phyloP scores from a whole-genome alignment of 2,329 filamentous ascomycete species.

The Botrytis fragariae region DNA sequence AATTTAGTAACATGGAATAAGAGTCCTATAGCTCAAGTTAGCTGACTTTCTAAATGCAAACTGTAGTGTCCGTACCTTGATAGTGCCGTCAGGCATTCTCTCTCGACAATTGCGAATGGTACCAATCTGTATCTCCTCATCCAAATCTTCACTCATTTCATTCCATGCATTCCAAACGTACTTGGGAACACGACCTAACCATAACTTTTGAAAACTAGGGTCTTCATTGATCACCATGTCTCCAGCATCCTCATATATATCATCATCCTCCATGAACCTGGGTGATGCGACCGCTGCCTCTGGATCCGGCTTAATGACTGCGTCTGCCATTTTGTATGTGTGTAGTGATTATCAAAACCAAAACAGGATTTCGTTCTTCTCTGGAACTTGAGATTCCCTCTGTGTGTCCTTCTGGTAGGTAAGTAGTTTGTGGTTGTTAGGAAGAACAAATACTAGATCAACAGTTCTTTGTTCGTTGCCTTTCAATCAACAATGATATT shows the following conservation, averaged over 20 bases:
- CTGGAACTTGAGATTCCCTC: background rate
- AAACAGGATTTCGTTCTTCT: background rate
- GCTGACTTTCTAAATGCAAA: background rate
- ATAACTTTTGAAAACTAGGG: conserved; percentile 47
- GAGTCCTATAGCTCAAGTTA: conserved; percentile 41
- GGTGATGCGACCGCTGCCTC: conserved; percentile 45
- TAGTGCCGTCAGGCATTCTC: conserved; percentile 51
- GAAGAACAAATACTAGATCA: conserved; percentile 2
- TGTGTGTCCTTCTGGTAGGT: background rate
- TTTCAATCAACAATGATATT: background rate
- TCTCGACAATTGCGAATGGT: conserved; percentile 55
- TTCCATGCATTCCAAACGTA: conserved; percentile 80
- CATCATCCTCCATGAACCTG: conserved; percentile 55
- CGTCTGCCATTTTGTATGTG: conserved; percentile 34
- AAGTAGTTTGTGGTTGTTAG: background rate
- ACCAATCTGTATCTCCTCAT: conserved; percentile 78
- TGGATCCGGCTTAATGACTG: conserved; percentile 50
- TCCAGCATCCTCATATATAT: conserved; percentile 67
- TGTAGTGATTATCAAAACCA: background rate
- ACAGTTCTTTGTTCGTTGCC: conserved; percentile 2
- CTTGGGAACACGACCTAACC: conserved; percentile 75
- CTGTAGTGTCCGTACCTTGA: conserved; percentile 39
- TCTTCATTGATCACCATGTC: conserved; percentile 56
- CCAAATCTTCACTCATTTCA: conserved; percentile 61
- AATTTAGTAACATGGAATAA: conserved; percentile 66